Percentiles rank a stretch among this genome's conserved stretches.
Evolutionary conservation across 257 asterid genomes (phyloP).

Genomic region (Salvia splendens): DNA sequence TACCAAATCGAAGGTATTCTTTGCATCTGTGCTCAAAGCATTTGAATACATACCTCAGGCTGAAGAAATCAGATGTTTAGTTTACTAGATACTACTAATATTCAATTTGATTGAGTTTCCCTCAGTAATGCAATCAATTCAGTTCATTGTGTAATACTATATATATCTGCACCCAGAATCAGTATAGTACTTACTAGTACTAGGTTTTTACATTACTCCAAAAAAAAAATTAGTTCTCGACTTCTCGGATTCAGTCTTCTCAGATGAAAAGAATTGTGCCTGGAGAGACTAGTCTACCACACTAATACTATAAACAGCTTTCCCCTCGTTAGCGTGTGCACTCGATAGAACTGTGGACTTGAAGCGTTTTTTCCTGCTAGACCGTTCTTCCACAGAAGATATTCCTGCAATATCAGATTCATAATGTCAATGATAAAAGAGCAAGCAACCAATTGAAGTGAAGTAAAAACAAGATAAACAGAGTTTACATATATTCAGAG

Average conservation of each 20-base stretch:
- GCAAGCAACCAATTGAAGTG: not conserved
- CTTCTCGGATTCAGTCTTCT: constrained; percentile 1
- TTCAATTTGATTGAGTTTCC: too few relatives aligned
- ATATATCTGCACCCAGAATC: constrained; percentile 23
- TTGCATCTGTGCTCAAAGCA: too few relatives aligned
- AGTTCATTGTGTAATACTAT: constrained; percentile 9
- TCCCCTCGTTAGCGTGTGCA: not conserved
- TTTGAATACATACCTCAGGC: too few relatives aligned
- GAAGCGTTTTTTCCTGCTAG: constrained; percentile 38
- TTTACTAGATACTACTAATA: too few relatives aligned
- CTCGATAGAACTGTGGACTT: not conserved
- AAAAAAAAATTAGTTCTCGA: constrained; percentile 17
- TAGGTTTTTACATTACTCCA: constrained; percentile 21
- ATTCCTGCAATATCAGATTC: constrained; percentile 49
- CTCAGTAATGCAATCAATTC: too few relatives aligned
- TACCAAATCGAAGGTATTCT: too few relatives aligned
- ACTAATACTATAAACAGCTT: constrained; percentile 22
- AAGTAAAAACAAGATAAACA: not conserved
- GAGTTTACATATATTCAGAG: not conserved
- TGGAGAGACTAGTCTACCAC: constrained; percentile 34
- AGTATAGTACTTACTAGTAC: constrained; percentile 1
- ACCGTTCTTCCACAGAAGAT: constrained; percentile 63
- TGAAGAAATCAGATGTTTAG: too few relatives aligned
- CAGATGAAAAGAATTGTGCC: constrained; percentile 27
- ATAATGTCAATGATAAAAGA: not conserved